Conservation (phyloP, 2,329 filamentous ascomycete species). For the Grosmannia clavigera region DNA sequence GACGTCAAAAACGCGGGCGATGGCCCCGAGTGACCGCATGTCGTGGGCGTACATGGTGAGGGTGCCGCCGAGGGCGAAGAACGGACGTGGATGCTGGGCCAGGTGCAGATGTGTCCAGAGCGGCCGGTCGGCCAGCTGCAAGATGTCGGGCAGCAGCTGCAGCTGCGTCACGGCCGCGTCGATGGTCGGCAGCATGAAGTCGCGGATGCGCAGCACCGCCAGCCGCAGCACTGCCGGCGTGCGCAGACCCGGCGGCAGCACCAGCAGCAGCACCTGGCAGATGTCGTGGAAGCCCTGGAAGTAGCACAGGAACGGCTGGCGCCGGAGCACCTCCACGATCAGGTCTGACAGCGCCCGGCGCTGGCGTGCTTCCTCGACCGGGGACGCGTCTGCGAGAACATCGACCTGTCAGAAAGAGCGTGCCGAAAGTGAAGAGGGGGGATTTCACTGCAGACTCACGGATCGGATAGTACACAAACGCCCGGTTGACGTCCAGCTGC, state of each 20-base stretch:
- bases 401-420: not conserved
- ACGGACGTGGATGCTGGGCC: conserved; percentile 51
- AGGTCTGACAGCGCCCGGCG: conserved; percentile 69
- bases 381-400: conserved; percentile 44
- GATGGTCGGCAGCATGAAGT: conserved; percentile 92
- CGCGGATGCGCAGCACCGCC: conserved; percentile 79
- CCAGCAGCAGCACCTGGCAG: conserved; percentile 84
- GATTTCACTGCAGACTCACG: conserved; percentile 35
- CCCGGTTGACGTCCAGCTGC: conserved; percentile 78
- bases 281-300: conserved; percentile 99
- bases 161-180: conserved; percentile 73
- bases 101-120: conserved; percentile 64
- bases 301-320: conserved; percentile 76
- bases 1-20: conserved; percentile 84
- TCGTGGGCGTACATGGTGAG: conserved; percentile 96
- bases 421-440: not conserved
- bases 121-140: conserved; percentile 57
- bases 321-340: conserved; percentile 69
- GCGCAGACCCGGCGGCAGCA: conserved; percentile 54
- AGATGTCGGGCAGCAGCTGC: conserved; percentile 72
- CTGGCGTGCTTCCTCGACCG: conserved; percentile 54
- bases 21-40: conserved; percentile 78
- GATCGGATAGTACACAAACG: conserved; percentile 93
- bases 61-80: conserved; percentile 86
- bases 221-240: conserved; percentile 61